Base-by-base conservation (phyloP, 768 basidiomycete species). In the Phanerodontia chrysosporium region DNA sequence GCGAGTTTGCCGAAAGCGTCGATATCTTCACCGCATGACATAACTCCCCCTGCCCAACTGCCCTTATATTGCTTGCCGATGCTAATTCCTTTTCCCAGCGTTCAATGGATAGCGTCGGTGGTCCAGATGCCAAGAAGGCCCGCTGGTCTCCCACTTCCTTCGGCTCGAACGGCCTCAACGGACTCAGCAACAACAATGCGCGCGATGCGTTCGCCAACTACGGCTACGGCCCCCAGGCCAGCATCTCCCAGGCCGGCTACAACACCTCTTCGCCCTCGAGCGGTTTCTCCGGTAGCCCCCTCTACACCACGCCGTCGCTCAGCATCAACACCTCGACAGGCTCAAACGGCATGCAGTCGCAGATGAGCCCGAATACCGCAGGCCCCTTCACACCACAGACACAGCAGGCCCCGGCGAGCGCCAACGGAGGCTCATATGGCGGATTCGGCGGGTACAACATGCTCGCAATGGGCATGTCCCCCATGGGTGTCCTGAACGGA, bases 41-140 rank as follows among this genome's bases (percentile, higher is more conserved):
- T 42, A 42, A 18, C 39, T 10, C 9, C 18, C 39, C 39, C 39
- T 42, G 39, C 39, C 39, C 18, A 18, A 9, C 5, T n/a, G 7
- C 22, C 29, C 28, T 30, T 51, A 27, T 22, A 49, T 22, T 32
- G 9, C 25, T 5, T 24, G 29, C 16, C 30, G 14, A 51, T 51
- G 49, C 49, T 28, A 16, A 51, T 22, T 51, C 35, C 53, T 44
- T 36, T 48, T 32, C 42, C 12, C 74, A 94, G 92, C 86, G 92
- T 75, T 86, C 92, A 55, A 92, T 93, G 83, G 92, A 93, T 74
- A 71, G 87, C 71, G 80, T 84, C 64, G 86, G 85, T 67, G 90
- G 88, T 67, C 89, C 89, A 64, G 90, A 91, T 74, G 80, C 87
- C 57, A 94, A 94, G 83, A 94, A 94, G 75, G 86, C 92, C 58